These are phyloP conservation scores for Aspergillus melleus DNA, from an alignment of 2,329 filamentous ascomycete species.

Conservation along the genomic window DNA sequence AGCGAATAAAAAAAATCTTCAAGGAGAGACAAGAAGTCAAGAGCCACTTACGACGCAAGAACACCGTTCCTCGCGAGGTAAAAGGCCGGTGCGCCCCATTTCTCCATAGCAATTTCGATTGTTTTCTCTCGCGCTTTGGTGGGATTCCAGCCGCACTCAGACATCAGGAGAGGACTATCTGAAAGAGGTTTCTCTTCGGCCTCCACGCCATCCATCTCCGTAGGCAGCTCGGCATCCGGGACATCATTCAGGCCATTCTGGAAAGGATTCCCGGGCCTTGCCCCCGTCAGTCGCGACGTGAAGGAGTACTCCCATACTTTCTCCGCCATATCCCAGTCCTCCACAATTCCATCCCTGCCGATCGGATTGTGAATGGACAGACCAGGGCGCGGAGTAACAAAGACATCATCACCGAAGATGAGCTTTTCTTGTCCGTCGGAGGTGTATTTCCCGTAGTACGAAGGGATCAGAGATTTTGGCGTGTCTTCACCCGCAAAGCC, in stretches of 20 bases:
- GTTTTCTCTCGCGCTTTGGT: slow-evolving; percentile 87
- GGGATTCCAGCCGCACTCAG: slow-evolving; percentile 90
- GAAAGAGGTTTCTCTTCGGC: slow-evolving; percentile 73
- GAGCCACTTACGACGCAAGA: slow-evolving; percentile 65
- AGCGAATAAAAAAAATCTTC: not conserved
- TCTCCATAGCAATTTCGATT: slow-evolving; percentile 96
- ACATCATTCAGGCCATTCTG: slow-evolving; percentile 79
- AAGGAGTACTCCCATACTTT: slow-evolving; percentile 93
- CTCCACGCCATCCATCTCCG: slow-evolving; percentile 61
- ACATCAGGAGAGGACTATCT: slow-evolving; percentile 90
- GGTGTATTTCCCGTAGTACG: slow-evolving; percentile 73
- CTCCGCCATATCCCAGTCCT: slow-evolving; percentile 92
- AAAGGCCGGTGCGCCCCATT: slow-evolving; percentile 92
- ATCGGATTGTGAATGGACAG: slow-evolving; percentile 92
- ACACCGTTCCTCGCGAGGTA: slow-evolving; percentile 89
- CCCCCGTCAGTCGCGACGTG: slow-evolving; percentile 80
- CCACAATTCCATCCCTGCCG: slow-evolving; percentile 81
- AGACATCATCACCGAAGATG: slow-evolving; percentile 86
- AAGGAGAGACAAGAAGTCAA: not conserved
- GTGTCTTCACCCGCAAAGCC: slow-evolving; percentile 98
- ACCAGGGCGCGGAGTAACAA: slow-evolving; percentile 71
- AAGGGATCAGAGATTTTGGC: slow-evolving; percentile 88
- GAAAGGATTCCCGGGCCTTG: slow-evolving; percentile 66
- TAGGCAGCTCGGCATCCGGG: slow-evolving; percentile 56
- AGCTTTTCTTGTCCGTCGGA: slow-evolving; percentile 55